Base-by-base conservation (phyloP, 169 alveolate genomes). In the Plasmodium fragile region DNA sequence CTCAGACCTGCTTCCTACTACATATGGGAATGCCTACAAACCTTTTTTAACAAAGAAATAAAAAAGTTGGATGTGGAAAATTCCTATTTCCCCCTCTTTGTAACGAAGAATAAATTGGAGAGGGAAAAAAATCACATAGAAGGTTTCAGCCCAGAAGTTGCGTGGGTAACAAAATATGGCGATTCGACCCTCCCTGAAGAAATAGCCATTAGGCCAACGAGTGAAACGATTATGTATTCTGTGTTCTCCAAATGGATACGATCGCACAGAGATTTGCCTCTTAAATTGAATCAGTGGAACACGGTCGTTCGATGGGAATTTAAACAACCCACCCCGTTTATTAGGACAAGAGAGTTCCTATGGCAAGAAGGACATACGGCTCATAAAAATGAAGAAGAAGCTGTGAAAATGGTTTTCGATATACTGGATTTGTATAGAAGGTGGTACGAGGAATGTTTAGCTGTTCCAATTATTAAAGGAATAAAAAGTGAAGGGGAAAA, bases 351-450 rank as follows among this genome's bases (percentile, higher is more conserved):
- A 73, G 99, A 99, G 96, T 99, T 99, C 96, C 96, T 99, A 82
- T 99, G 99, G 99, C 99, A 99, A 97, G 99, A 99, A 95, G 99
- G 99, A 8, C 99, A 99, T 96, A 99, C 99, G 13, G 99, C 99
- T 13, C 99, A 99, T 92, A 98, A 99, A 7, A 98, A 99, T 49
- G 98, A 97, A 94, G 99, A 98, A 94, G 99, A 99, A 92, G 99
- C 99, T 10, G 98, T 93, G 84, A 97, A 98, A 36, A 95, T 97
- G 94, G 99, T 98, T 22, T 95, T 95, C 49, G 97, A 95, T 28
- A 98, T 98, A 77, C 95, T 99, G 81, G 99, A 98, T 65, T 95
- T 95, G 36, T 98, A 98, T 96, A 96, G 96, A 85, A 78, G 92
- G 92, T 98, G 98, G 90, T 99, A 99, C 96, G 99, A 98, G 96